phyloP scores from a whole-genome alignment of 176 grass and related monocot genomes.

The Oryza officinalis region DNA sequence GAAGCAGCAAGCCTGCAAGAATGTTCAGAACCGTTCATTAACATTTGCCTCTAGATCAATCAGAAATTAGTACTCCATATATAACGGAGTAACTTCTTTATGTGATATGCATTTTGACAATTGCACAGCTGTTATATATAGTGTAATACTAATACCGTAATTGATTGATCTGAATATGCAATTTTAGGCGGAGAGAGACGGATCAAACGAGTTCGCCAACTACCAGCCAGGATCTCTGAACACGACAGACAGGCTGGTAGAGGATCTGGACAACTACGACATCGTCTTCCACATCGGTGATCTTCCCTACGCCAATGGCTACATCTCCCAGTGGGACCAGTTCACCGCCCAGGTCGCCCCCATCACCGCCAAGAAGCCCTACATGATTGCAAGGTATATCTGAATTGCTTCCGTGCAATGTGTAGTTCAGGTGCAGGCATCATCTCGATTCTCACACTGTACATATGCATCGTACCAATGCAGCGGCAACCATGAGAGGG shows the following conservation, averaged over 20 bases:
- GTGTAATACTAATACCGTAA: no score
- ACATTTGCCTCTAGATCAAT: no score
- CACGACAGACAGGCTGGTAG: slow-evolving; percentile 62
- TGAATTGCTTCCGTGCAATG: neutral
- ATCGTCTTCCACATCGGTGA: slow-evolving; percentile 96
- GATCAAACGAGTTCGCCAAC: slow-evolving; percentile 73
- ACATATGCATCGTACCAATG: neutral
- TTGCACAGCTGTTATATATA: no score
- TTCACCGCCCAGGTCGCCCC: slow-evolving; percentile 80
- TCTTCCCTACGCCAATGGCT: slow-evolving; percentile 80
- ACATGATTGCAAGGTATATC: slow-evolving; percentile 77
- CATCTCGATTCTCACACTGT: neutral
- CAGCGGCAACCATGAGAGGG: slow-evolving; percentile 90
- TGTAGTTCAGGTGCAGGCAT: neutral
- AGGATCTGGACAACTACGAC: slow-evolving; percentile 80
- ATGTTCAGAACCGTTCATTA: neutral
- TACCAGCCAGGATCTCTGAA: slow-evolving; percentile 83
- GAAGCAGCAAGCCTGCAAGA: neutral
- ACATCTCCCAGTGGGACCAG: slow-evolving; percentile 94
- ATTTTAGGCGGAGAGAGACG: slow-evolving; percentile 77
- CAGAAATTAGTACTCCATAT: no score
- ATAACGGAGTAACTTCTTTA: no score
- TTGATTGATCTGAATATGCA: no score
- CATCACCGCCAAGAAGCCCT: slow-evolving; percentile 68
- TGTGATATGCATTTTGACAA: no score